phyloP scores from a whole-genome alignment of 441 rosid species.

The Erodium trifolium region DNA sequence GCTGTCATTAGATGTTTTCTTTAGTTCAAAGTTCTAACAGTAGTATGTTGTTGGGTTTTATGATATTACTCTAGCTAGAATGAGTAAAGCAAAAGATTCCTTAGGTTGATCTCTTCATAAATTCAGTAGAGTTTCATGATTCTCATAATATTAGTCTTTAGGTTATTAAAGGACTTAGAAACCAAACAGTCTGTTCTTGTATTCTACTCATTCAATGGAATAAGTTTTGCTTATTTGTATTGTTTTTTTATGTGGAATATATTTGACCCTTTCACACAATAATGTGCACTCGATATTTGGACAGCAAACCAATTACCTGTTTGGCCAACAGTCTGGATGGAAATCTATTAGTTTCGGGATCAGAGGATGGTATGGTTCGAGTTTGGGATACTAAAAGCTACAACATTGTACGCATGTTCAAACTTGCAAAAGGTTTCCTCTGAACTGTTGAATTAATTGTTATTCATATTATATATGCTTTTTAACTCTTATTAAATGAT shows the following conservation, averaged over 20 bases:
- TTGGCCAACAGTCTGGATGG: constrained; percentile 48
- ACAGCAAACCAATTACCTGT: constrained; percentile 72
- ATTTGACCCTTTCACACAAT: too few species aligned
- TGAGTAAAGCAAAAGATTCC: too few species aligned
- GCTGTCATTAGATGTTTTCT: too few species aligned
- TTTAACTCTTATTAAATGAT: too few species aligned
- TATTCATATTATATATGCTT: not conserved
- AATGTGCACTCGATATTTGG: not conserved
- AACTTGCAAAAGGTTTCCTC: constrained; percentile 55
- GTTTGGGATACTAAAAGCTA: constrained; percentile 54
- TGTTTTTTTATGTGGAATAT: not conserved
- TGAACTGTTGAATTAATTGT: not conserved
- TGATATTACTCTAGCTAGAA: too few species aligned
- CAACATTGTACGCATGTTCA: constrained; percentile 40
- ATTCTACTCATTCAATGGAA: not conserved
- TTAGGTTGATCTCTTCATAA: too few species aligned
- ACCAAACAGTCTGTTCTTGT: too few species aligned
- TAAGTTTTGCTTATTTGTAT: not conserved
- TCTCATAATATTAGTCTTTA: too few species aligned
- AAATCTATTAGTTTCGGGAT: constrained; percentile 62
- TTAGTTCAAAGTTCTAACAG: too few species aligned
- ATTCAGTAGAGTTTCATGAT: too few species aligned
- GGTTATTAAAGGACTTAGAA: too few species aligned
- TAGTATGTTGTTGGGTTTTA: too few species aligned
- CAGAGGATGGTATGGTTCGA: constrained; percentile 68